Percentiles rank a stretch among this genome's conserved stretches.
phyloP scores from a whole-genome alignment of 441 rosid species.

The Euphorbia schlechtendalii region DNA sequence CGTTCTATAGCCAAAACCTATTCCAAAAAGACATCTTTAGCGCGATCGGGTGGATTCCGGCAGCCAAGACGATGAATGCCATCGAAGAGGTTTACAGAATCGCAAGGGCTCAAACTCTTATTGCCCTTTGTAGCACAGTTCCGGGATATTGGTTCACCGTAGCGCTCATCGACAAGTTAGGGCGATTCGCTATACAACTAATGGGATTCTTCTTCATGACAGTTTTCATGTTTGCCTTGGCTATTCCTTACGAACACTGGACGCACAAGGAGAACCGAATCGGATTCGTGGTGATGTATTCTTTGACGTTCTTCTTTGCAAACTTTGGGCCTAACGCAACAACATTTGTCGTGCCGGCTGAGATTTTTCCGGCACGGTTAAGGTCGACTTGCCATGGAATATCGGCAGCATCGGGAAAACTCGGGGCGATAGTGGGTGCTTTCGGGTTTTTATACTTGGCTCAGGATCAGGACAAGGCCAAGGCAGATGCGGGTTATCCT shows the following conservation, averaged over 20 bases:
- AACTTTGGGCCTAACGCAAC: constrained; percentile 89
- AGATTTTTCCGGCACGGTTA: constrained; percentile 80
- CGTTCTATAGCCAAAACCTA: constrained; percentile 74
- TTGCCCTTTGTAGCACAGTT: constrained; percentile 69
- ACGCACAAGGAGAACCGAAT: constrained; percentile 55
- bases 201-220: constrained; percentile 96
- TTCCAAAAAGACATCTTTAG: constrained; percentile 83
- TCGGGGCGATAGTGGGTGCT: constrained; percentile 81
- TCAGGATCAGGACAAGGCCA: constrained; percentile 42
- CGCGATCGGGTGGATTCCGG: constrained; percentile 76
- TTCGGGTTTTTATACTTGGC: constrained; percentile 72
- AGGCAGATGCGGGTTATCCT: constrained; percentile 64
- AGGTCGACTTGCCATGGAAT: constrained; percentile 89
- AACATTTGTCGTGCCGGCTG: constrained; percentile 84
- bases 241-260: constrained; percentile 74
- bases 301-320: constrained; percentile 76
- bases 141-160: constrained; percentile 91
- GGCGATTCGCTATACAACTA: constrained; percentile 67
- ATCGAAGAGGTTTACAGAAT: constrained; percentile 63
- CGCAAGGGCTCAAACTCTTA: constrained; percentile 71
- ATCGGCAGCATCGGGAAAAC: constrained; percentile 74
- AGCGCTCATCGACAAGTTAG: constrained; percentile 52
- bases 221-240: constrained; percentile 72
- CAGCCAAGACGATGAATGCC: constrained; percentile 66
- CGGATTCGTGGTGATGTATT: constrained; percentile 61